These are phyloP conservation scores for Spathaspora sp. DNA, from an alignment of 1,139 yeast species.

Conservation along the genomic window DNA sequence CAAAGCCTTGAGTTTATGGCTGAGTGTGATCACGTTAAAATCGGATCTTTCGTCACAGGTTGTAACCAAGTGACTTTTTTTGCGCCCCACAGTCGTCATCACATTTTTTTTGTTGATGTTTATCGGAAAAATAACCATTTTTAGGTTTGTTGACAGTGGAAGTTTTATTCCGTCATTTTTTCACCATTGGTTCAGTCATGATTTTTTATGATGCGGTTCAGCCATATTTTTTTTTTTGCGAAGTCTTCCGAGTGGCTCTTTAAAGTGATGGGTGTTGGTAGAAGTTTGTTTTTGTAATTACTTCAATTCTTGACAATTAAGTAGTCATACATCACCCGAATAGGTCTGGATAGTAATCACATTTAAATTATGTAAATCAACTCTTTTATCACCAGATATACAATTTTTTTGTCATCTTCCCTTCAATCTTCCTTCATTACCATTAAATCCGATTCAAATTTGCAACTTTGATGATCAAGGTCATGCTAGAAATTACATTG, in stretches of 20 bases:
- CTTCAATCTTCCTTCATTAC: background rate
- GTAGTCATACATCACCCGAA: background rate
- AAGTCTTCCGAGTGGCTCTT: background rate
- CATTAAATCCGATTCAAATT: background rate
- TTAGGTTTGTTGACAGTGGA: background rate
- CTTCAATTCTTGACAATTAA: background rate
- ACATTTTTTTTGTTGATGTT: background rate
- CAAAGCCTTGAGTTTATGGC: background rate
- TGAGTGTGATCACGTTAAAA: background rate
- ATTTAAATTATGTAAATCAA: background rate
- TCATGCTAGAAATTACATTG: background rate
- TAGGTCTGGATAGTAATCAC: background rate
- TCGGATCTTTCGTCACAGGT: background rate
- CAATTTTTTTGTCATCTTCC: background rate
- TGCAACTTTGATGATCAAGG: background rate
- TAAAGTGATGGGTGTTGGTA: background rate
- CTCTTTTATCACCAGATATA: background rate
- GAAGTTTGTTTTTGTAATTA: background rate
- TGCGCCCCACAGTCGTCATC: background rate
- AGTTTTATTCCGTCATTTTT: background rate
- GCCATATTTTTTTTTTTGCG: background rate
- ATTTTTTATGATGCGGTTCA: background rate
- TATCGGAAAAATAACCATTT: background rate
- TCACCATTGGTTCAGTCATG: background rate
- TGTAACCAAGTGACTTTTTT: background rate